Evolutionary conservation across 2,329 filamentous ascomycete genomes (phyloP), one percentile per base, ranked within the genome.

Genomic region (Beauveria scarabaeidicola): DNA sequence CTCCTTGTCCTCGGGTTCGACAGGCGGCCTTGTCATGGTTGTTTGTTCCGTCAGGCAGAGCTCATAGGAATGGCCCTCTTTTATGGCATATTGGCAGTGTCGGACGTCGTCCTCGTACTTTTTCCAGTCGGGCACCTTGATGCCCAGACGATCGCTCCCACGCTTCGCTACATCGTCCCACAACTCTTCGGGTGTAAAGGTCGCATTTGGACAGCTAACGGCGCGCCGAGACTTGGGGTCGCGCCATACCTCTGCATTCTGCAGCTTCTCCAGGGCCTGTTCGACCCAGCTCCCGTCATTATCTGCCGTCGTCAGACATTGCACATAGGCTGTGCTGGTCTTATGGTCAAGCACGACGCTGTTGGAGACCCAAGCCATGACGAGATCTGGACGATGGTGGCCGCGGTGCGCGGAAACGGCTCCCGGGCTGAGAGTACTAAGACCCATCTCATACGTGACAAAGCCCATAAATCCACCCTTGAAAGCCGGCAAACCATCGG

Each of bases 401-500:
- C 68, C 68, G 11, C 71, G 64, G 3, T 66, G 55, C 1, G 61
- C 62, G 0, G 69, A 59, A 0, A 73, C 65, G 27, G 68, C 62
- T 0, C 67, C 68, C 5, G 69, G 66, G 43, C 69, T 72, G 5
- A 74, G 62, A 0, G 69, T 69, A 29, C 70, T 66, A 1, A 95
- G 75, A 0, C 90, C 90, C 69, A 91, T 84, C 70, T 96, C 91
- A 62, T 96, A 96, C 0, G 89, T 91, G 54, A 91, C 81, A 67
- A 88, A 95, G 0, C 91, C 91, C 74, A 96, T 84, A 61, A 96
- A 86, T 0, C 91, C 91, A 55, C 90, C 91, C 72, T 89, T 84
- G 69, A 96, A 96, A 0, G 89, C 82, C 0, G 67, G 65, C 5
- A 66, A 64, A 5, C 66, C 59, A 10, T 59, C 60, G 17, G 52